Evolutionary conservation across 2,329 filamentous ascomycete species (phyloP).

Genomic region (Paracoccidioides brasiliensis): DNA sequence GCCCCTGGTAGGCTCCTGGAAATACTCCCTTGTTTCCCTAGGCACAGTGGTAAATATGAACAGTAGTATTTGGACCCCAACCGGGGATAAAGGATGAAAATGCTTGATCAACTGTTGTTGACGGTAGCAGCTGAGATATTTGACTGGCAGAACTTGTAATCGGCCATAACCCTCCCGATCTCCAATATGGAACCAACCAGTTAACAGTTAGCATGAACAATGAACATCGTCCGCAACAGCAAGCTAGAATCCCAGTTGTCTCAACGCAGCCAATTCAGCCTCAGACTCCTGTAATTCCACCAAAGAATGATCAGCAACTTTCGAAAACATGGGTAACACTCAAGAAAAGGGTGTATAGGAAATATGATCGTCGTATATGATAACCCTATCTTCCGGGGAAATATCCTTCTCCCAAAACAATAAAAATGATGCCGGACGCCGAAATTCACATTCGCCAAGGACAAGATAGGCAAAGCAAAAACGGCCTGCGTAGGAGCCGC

Average conservation of each 20-base stretch:
- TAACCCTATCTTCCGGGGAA: too few species aligned
- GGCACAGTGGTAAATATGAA: too few species aligned
- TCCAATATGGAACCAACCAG: too few species aligned
- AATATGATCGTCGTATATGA: not conserved
- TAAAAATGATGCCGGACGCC: too few species aligned
- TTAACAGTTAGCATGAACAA: constrained; percentile 5
- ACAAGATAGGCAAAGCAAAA: too few species aligned
- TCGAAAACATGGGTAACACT: not conserved
- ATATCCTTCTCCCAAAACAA: too few species aligned
- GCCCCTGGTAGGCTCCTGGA: too few species aligned
- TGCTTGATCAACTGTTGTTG: not conserved
- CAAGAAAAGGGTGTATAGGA: not conserved
- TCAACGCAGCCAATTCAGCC: not conserved
- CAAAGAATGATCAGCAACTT: constrained; percentile 1
- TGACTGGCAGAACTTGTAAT: not conserved
- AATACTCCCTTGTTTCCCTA: too few species aligned
- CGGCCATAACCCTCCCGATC: not conserved
- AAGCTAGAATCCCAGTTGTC: not conserved
- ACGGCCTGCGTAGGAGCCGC: too few species aligned
- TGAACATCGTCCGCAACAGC: not conserved
- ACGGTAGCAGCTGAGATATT: too few species aligned
- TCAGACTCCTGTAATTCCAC: constrained; percentile 2
- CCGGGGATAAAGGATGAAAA: not conserved
- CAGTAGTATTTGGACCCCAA: too few species aligned
- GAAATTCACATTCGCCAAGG: too few species aligned